Conservation (phyloP, 1,139 yeast species). For the Pichia sp. region DNA sequence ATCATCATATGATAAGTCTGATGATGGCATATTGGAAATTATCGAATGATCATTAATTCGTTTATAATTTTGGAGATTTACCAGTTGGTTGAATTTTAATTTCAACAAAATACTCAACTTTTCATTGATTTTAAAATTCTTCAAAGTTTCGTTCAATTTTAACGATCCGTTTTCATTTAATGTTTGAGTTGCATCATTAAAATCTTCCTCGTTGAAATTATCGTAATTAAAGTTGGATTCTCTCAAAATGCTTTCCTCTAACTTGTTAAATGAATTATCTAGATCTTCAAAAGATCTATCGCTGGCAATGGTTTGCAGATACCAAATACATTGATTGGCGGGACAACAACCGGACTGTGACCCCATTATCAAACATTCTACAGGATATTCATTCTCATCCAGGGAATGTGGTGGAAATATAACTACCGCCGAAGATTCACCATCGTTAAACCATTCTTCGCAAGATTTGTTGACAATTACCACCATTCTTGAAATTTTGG, state of each 20-base stretch:
- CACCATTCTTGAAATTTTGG: slow-evolving; percentile 63
- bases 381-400: slow-evolving; percentile 59
- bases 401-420: slow-evolving; percentile 90
- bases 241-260: slow-evolving; percentile 73
- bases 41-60: slow-evolving; percentile 34
- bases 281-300: slow-evolving; percentile 59
- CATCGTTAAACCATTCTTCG: slow-evolving; percentile 83
- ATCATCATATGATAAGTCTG: slow-evolving; percentile 88
- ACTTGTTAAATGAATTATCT: slow-evolving; percentile 69
- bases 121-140: slow-evolving; percentile 62
- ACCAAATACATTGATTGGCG: slow-evolving; percentile 84
- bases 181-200: slow-evolving; percentile 15
- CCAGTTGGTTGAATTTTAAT: slow-evolving; percentile 70
- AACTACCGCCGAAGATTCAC: slow-evolving; percentile 77
- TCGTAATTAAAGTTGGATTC: slow-evolving; percentile 60
- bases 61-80: slow-evolving; percentile 25
- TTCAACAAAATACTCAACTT: slow-evolving; percentile 71
- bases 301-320: slow-evolving; percentile 68
- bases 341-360: slow-evolving; percentile 91
- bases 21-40: slow-evolving; percentile 67
- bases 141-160: slow-evolving; percentile 77
- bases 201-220: slow-evolving; percentile 44
- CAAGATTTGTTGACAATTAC: slow-evolving; percentile 84
- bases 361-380: slow-evolving; percentile 82
- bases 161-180: slow-evolving; percentile 37